These are phyloP conservation scores for Cladophialophora bantiana DNA, from an alignment of 2,329 filamentous ascomycete species.

Conservation along the genomic window DNA sequence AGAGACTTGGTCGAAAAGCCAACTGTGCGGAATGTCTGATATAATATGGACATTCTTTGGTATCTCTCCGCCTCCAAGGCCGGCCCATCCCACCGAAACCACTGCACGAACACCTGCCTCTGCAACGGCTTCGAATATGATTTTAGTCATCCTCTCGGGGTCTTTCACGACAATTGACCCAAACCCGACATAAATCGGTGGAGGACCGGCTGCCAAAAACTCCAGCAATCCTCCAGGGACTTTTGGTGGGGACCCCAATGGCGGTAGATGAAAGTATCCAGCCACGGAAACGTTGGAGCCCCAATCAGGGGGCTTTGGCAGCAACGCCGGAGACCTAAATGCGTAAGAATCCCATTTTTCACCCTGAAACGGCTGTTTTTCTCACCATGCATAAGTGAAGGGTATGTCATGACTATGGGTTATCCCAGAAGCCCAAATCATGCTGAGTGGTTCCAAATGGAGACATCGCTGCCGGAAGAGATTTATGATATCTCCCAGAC, in stretches of 20 bases:
- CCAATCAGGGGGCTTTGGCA: slow-evolving; percentile 80
- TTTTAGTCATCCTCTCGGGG: slow-evolving; percentile 70
- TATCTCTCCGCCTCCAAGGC: slow-evolving; percentile 74
- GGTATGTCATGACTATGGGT: slow-evolving; percentile 77
- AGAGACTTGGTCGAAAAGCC: slow-evolving; percentile 82
- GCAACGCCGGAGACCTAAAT: slow-evolving; percentile 68
- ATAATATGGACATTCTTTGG: slow-evolving; percentile 82
- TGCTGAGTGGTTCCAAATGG: slow-evolving; percentile 76
- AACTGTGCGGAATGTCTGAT: slow-evolving; percentile 85
- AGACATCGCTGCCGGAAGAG: slow-evolving; percentile 77
- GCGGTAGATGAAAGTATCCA: slow-evolving; percentile 76
- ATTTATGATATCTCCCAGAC: slow-evolving; percentile 88
- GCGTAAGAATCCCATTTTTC: too few species aligned
- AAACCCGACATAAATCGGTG: slow-evolving; percentile 82
- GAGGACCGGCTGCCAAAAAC: slow-evolving; percentile 72
- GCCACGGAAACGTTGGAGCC: slow-evolving; percentile 72
- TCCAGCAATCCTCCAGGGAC: slow-evolving; percentile 69
- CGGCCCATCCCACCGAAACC: slow-evolving; percentile 87
- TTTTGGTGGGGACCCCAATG: slow-evolving; percentile 66
- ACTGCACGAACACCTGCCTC: slow-evolving; percentile 73
- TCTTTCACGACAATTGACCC: slow-evolving; percentile 82
- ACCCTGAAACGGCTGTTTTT: too few species aligned
- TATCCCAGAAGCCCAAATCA: slow-evolving; percentile 83
- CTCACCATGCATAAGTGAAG: slow-evolving; percentile 83
- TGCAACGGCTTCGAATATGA: slow-evolving; percentile 73